Conservation (phyloP, 176 grass and related monocot genomes). For the Chrysopogon serrulatus region DNA sequence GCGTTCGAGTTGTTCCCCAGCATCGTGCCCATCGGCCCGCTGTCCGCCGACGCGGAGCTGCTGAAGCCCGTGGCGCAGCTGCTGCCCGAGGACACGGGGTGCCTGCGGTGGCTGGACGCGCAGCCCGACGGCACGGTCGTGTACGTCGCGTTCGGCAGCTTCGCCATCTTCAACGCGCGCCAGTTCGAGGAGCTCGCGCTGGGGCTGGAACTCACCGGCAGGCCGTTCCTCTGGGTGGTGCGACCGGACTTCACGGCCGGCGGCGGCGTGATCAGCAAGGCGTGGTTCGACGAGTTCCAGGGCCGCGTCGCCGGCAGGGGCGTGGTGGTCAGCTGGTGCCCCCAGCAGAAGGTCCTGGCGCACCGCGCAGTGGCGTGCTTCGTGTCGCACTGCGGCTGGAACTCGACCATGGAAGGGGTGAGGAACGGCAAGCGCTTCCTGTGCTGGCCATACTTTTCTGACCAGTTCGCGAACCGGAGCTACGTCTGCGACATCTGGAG, state of each 20-base stretch:
- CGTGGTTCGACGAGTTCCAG: slow-evolving; percentile 30
- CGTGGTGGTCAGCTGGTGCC: slow-evolving; percentile 27
- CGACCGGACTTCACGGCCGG: slow-evolving; percentile 23
- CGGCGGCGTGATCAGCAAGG: not conserved
- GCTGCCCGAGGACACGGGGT: slow-evolving; percentile 25
- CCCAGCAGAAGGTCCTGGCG: slow-evolving; percentile 19
- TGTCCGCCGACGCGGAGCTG: not conserved
- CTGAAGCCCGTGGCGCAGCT: slow-evolving; percentile 9
- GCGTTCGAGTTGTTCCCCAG: not conserved
- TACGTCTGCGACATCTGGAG: slow-evolving; percentile 15
- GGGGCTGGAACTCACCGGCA: slow-evolving; percentile 25
- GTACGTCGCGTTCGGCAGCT: slow-evolving; percentile 66
- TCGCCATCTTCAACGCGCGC: slow-evolving; percentile 13
- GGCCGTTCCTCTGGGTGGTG: slow-evolving; percentile 41
- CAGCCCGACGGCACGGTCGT: slow-evolving; percentile 41
- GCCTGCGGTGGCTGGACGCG: slow-evolving; percentile 39
- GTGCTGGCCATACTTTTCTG: slow-evolving; percentile 32
- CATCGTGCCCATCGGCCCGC: slow-evolving; percentile 26
- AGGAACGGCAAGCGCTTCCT: slow-evolving; percentile 32
- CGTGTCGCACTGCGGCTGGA: slow-evolving; percentile 48
- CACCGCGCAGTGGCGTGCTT: slow-evolving; percentile 26
- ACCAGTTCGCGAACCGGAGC: slow-evolving; percentile 7
- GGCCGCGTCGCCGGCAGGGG: not conserved
- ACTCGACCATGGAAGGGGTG: slow-evolving; percentile 42
- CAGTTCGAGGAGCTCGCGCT: slow-evolving; percentile 43